These are phyloP conservation scores for Gastrodia elata DNA, from an alignment of 106 monocot species.

Conservation along the genomic window DNA sequence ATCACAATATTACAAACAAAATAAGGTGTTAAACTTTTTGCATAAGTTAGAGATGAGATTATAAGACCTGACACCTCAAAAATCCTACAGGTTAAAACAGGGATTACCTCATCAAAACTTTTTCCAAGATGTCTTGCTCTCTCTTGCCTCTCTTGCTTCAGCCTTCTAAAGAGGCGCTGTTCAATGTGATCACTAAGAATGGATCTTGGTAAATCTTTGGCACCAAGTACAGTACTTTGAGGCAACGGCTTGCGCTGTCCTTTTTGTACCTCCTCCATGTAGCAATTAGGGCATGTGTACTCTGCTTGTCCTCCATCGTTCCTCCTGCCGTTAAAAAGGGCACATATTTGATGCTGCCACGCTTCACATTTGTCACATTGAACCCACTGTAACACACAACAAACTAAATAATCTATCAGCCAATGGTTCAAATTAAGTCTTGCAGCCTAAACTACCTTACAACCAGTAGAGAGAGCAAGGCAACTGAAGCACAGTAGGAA, in stretches of 20 bases:
- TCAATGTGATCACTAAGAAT: conserved; percentile 83
- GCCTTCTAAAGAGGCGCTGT: conserved; percentile 47
- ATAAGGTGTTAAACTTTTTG: not conserved
- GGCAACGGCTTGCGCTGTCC: conserved; percentile 74
- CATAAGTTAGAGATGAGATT: not conserved
- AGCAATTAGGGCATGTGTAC: conserved; percentile 89
- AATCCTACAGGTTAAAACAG: not conserved
- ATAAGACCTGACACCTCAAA: not conserved
- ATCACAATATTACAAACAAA: not conserved
- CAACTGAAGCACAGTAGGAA: not conserved
- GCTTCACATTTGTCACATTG: conserved; percentile 95
- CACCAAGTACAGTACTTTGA: conserved; percentile 85
- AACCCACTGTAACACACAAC: conserved; percentile 55
- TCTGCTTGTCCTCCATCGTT: conserved; percentile 91
- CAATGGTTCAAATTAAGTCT: not conserved
- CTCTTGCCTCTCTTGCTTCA: conserved; percentile 69
- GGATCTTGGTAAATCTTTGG: conserved; percentile 82
- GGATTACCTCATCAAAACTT: conserved; percentile 57
- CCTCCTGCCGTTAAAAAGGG: conserved; percentile 76
- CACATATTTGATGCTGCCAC: conserved; percentile 98
- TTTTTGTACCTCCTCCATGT: conserved; percentile 61
- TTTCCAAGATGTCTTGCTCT: conserved; percentile 60
- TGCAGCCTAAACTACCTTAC: not conserved
- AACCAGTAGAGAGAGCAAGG: not conserved
- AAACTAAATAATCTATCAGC: conserved; percentile 1